Evolutionary conservation across 345 rosid genomes (phyloP).

Genomic region (Eucalyptus microcorys): DNA sequence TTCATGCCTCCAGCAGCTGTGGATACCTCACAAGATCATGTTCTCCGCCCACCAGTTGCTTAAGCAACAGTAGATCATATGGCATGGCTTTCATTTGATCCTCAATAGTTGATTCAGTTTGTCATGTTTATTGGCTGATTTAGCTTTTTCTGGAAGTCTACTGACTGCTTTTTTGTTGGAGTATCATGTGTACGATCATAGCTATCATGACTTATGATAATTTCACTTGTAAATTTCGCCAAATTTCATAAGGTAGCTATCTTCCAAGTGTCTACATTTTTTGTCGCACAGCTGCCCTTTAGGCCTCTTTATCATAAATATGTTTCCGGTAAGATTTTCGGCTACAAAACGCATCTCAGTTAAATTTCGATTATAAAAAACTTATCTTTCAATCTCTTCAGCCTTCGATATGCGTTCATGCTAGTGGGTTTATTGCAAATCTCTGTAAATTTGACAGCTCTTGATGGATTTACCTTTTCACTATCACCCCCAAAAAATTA

Average conservation of each 20-base stretch:
- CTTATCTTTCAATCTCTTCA: neutral
- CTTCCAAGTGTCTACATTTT: neutral
- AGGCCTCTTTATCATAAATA: neutral
- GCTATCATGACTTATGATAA: slow-evolving; percentile 3
- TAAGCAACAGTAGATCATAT: slow-evolving; percentile 11
- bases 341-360: neutral
- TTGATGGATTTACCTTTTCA: slow-evolving; percentile 35
- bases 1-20: slow-evolving; percentile 43
- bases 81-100: slow-evolving; percentile 21
- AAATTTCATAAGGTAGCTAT: slow-evolving; percentile 3
- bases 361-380: neutral
- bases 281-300: neutral
- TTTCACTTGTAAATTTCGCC: slow-evolving; percentile 44
- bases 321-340: neutral
- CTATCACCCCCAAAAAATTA: too few relatives aligned
- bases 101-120: slow-evolving; percentile 13
- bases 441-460: slow-evolving; percentile 49
- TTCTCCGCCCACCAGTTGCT: slow-evolving; percentile 53
- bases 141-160: neutral
- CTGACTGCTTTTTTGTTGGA: slow-evolving; percentile 36
- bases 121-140: slow-evolving; percentile 13
- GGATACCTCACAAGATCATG: slow-evolving; percentile 47
- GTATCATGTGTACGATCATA: neutral
- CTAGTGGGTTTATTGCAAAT: slow-evolving; percentile 5
- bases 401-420: neutral